Evolutionary conservation across 1,139 yeast genomes (phyloP), one percentile per base, ranked within the genome.

Genomic region (Yarrowia galli): DNA sequence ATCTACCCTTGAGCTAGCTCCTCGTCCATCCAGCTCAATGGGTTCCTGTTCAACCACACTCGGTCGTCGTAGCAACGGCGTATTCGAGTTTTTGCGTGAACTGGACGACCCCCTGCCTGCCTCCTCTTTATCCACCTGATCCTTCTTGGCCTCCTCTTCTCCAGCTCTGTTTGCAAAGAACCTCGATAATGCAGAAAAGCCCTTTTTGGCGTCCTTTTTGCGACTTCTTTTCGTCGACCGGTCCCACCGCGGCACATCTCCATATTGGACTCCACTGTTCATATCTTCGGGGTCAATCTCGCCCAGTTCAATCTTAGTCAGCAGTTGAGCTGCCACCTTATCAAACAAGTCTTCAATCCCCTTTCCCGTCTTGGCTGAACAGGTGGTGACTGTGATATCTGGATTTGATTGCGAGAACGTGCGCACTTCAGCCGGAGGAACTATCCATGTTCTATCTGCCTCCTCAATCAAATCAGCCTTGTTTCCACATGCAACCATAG

Each of bases 291-390:
- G 85, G 70, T 82, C 83, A 16, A 82, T 73, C 12, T 73, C 75
- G 2, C 84, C 85, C 54, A 81, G 75, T 70, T 82, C 84, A 20
- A 82, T 76, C 70, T 81, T 82, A 6, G 83, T 77, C 35, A 82
- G 72, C 15, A 82, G 79, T 74, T 79, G 79, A 22, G 75, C 75
- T 0, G 82, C 77, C 25, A 82, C 68, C 40, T 75, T 80, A 69
- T 83, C 84, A 73, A 88, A 88, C 13, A 87, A 84, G 70, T 85
- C 87, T 70, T 84, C 85, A 18, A 88, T 86, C 23, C 88, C 87
- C 70, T 83, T 84, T 15, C 89, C 89, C 0, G 87, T 82, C 65
- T 85, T 77, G 1, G 91, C 88, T 25, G 89, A 80, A 8, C 81
- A 74, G 38, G 75, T 72, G 15, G 82, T 71, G 51, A 79, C 75